Evolutionary conservation across 768 basidiomycete genomes (phyloP).

Genomic region (Boletus coccyginus): DNA sequence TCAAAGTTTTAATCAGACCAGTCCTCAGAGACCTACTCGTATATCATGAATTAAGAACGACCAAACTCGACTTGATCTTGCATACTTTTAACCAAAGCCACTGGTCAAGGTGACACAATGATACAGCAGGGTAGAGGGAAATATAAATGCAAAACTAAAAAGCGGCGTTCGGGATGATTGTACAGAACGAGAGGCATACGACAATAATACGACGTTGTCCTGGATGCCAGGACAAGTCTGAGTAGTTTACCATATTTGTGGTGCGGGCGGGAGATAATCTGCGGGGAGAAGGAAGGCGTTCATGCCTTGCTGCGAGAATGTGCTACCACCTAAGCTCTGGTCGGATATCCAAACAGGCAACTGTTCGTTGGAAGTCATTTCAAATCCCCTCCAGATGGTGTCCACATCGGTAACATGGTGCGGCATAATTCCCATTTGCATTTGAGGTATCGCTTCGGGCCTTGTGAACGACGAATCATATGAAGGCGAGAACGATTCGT

Average conservation of each 20-base stretch:
- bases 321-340: slow-evolving; percentile 72
- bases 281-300: slow-evolving; percentile 79
- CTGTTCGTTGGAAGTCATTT: slow-evolving; percentile 68
- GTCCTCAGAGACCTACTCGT: slow-evolving; percentile 1
- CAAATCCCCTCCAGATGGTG: slow-evolving; percentile 74
- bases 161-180: slow-evolving; percentile 16
- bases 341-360: slow-evolving; percentile 86
- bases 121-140: slow-evolving; percentile 7
- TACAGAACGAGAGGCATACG: slow-evolving; percentile 26
- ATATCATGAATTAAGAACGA: background rate
- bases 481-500: slow-evolving; percentile 55
- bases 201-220: slow-evolving; percentile 14
- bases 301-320: slow-evolving; percentile 79
- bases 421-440: slow-evolving; percentile 29
- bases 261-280: slow-evolving; percentile 67
- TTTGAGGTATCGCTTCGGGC: slow-evolving; percentile 32
- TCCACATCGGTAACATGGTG: slow-evolving; percentile 44
- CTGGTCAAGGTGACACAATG: slow-evolving; percentile 4
- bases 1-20: slow-evolving; percentile 18
- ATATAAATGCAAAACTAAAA: slow-evolving; percentile 4
- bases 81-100: background rate
- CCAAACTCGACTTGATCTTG: slow-evolving; percentile 6
- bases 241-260: slow-evolving; percentile 67
- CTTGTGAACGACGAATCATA: slow-evolving; percentile 46
- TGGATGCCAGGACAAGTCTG: background rate